Conservation (phyloP, 441 rosid genomes). For the Pelargonium fulgidum region DNA sequence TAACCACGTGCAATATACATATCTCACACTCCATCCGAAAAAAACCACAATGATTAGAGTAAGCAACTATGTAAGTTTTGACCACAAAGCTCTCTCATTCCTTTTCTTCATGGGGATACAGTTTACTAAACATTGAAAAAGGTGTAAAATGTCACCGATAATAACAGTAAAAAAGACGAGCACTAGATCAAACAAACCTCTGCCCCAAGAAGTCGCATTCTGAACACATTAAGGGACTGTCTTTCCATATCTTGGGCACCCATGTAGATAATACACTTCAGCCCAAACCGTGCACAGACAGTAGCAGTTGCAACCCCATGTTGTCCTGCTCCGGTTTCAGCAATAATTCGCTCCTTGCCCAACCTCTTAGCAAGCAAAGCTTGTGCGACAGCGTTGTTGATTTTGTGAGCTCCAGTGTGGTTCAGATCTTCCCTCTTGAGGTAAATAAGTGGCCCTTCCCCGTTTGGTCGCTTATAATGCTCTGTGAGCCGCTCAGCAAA, state of each 20-base stretch:
- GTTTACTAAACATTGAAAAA: neutral
- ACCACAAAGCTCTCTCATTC: neutral
- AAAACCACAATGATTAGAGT: too few species aligned
- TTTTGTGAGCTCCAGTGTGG: conserved; percentile 93
- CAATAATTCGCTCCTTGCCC: conserved; percentile 76
- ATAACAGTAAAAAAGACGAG: neutral
- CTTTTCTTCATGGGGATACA: neutral
- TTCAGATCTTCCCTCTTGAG: conserved; percentile 93
- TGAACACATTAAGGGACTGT: conserved; percentile 79
- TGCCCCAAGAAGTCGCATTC: conserved; percentile 91
- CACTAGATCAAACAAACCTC: conserved; percentile 36
- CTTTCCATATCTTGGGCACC: conserved; percentile 96
- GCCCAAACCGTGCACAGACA: conserved; percentile 80
- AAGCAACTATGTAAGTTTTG: too few species aligned
- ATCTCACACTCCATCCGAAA: neutral
- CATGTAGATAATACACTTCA: conserved; percentile 79
- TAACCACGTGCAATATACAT: neutral
- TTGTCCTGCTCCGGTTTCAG: conserved; percentile 96
- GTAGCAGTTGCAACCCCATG: conserved; percentile 98
- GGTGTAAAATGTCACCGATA: neutral
- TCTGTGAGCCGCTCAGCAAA: conserved; percentile 78
- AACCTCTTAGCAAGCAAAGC: conserved; percentile 78
- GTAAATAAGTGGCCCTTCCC: conserved; percentile 73
- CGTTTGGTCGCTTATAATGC: conserved; percentile 63
- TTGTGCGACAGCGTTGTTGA: conserved; percentile 86